A percentile compares a stretch with the other conserved stretches of the same genome.
Evolutionary conservation across 345 rosid genomes (phyloP).

Genomic region (Iberis pinnata): DNA sequence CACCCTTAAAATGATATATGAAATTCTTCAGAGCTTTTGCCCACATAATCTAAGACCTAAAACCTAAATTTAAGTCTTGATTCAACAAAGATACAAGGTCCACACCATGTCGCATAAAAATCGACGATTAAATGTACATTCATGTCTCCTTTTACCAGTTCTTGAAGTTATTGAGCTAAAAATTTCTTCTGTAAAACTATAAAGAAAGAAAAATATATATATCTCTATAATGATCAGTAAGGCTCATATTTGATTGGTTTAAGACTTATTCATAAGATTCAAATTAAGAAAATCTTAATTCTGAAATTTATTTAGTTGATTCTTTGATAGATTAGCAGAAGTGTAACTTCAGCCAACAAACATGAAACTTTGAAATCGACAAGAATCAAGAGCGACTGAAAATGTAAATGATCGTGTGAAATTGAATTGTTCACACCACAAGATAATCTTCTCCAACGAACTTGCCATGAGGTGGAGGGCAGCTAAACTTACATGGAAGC

Average conservation of each 20-base stretch:
- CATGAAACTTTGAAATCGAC: too few species aligned
- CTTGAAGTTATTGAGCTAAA: slow-evolving; percentile 74
- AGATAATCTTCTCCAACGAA: slow-evolving; percentile 72
- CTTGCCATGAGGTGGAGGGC: slow-evolving; percentile 75
- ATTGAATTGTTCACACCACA: slow-evolving; percentile 48
- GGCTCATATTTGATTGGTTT: too few species aligned
- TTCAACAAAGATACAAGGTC: slow-evolving; percentile 93
- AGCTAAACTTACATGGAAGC: slow-evolving; percentile 45
- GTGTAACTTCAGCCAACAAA: neutral
- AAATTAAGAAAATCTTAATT: neutral
- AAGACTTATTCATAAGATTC: slow-evolving; percentile 6
- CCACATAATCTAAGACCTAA: too few species aligned
- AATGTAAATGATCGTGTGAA: too few species aligned
- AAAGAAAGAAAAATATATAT: neutral
- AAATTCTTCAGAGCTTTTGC: too few species aligned
- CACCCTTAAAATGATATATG: too few species aligned
- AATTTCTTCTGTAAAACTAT: slow-evolving; percentile 47
- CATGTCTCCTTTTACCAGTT: slow-evolving; percentile 73
- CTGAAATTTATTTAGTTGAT: neutral
- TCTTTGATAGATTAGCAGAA: too few species aligned
- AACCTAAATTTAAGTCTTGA: too few species aligned
- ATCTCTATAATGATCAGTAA: too few species aligned
- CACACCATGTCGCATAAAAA: slow-evolving; percentile 96
- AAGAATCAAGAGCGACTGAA: too few species aligned
- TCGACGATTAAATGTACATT: slow-evolving; percentile 69